Evolutionary conservation across 805 yeast genomes (phyloP).

Genomic region (Huiozyma naganishii): DNA sequence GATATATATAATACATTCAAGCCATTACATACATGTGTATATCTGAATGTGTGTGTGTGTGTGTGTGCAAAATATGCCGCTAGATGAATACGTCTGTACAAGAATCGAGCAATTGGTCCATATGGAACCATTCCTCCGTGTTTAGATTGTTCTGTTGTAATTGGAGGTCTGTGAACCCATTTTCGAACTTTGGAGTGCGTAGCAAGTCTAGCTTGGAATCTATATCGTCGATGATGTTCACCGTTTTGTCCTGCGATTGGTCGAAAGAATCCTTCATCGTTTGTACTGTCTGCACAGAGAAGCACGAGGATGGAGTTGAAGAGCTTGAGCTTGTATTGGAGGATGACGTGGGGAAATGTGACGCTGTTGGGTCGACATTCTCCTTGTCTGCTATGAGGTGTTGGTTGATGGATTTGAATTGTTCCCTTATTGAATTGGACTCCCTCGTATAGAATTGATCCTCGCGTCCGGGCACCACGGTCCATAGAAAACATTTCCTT

Average conservation of each 20-base stretch:
- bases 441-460: background rate
- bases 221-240: conserved; percentile 3
- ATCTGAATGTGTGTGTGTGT: no score
- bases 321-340: background rate
- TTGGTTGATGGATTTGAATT: background rate
- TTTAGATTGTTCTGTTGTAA: no score
- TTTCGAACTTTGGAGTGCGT: conserved; percentile 7
- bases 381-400: background rate
- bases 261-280: background rate
- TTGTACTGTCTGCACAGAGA: background rate
- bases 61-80: no score
- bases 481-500: background rate
- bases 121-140: no score
- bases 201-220: conserved; percentile 7
- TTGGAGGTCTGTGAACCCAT: no score
- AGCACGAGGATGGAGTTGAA: background rate
- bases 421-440: background rate
- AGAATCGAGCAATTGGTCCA: no score
- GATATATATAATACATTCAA: no score
- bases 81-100: no score
- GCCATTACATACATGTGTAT: no score
- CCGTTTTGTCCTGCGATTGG: background rate
- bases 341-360: background rate
- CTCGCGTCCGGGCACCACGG: background rate
- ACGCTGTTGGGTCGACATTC: background rate